Conservation (phyloP, 495 filamentous ascomycete genomes). For the Xylaria scruposa region DNA sequence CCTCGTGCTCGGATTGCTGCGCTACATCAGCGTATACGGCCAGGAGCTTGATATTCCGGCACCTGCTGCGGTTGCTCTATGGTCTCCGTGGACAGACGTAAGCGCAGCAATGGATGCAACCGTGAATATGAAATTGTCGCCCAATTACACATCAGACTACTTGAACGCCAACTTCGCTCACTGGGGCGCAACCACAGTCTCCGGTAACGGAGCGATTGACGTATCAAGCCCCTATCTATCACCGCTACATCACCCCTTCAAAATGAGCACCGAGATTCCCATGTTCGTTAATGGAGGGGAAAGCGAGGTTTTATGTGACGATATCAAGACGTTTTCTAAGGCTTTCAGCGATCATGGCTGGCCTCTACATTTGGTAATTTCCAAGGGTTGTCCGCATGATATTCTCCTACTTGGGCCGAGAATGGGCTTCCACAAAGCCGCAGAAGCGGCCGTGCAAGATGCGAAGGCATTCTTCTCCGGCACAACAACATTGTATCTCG, state of each 20-base stretch:
- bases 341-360: conserved; percentile 26
- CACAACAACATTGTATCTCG: conserved; percentile 3
- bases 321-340: conserved; percentile 27
- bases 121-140: neutral
- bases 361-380: conserved; percentile 31
- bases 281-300: conserved; percentile 14
- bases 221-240: conserved; percentile 14
- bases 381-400: conserved; percentile 35
- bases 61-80: conserved; percentile 12
- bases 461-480: conserved; percentile 21
- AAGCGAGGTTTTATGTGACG: conserved; percentile 21
- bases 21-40: conserved; percentile 40
- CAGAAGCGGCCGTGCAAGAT: conserved; percentile 29
- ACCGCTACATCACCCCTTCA: conserved; percentile 19
- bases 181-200: conserved; percentile 12
- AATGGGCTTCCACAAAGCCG: conserved; percentile 35
- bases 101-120: conserved; percentile 10
- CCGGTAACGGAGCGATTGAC: conserved; percentile 19
- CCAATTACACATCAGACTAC: conserved; percentile 18
- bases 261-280: conserved; percentile 1
- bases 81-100: conserved; percentile 23
- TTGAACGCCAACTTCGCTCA: conserved; percentile 14
- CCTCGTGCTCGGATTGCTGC: conserved; percentile 44
- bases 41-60: conserved; percentile 13
- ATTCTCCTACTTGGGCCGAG: conserved; percentile 35